Evolutionary conservation across 192 early-diverging fungal genomes (phyloP).

Genomic region (Backusella psychrophila): DNA sequence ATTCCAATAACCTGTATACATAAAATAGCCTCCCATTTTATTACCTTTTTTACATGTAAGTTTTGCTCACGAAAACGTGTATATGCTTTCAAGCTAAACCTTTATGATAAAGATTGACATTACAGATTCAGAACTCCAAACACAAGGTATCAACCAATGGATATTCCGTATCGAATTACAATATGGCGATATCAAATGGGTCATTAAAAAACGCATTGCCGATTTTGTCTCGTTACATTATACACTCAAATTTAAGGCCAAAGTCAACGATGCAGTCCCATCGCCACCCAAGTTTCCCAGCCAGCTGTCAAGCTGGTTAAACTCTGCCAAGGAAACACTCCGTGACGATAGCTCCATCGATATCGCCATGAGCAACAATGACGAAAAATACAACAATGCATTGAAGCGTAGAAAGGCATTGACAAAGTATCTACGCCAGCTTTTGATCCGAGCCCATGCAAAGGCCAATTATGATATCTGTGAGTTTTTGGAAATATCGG

Average conservation of each 20-base stretch:
- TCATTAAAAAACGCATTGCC: conserved; percentile 57
- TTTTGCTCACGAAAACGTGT: not conserved
- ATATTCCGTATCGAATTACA: conserved; percentile 39
- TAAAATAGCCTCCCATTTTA: conserved; percentile 20
- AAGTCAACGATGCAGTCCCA: conserved; percentile 30
- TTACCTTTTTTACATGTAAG: conserved; percentile 16
- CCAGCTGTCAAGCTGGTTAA: conserved; percentile 21
- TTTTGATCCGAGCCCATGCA: conserved; percentile 64
- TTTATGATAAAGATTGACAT: conserved; percentile 17
- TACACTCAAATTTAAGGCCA: conserved; percentile 44
- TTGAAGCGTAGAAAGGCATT: conserved; percentile 53
- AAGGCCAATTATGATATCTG: conserved; percentile 66
- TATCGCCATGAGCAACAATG: not conserved
- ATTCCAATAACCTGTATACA: no score
- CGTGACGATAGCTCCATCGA: conserved; percentile 9
- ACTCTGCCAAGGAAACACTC: conserved; percentile 20
- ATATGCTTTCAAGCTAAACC: not conserved
- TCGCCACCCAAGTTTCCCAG: conserved; percentile 34
- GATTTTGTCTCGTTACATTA: conserved; percentile 71
- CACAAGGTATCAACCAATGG: conserved; percentile 31
- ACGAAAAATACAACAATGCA: conserved; percentile 44
- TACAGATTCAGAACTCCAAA: conserved; percentile 28
- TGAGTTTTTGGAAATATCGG: conserved; percentile 75
- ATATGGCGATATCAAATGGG: conserved; percentile 82
- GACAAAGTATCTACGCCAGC: conserved; percentile 56